These are phyloP conservation scores for Thermoascus crustaceus DNA, from an alignment of 2,329 filamentous ascomycete species.

Conservation along the genomic window DNA sequence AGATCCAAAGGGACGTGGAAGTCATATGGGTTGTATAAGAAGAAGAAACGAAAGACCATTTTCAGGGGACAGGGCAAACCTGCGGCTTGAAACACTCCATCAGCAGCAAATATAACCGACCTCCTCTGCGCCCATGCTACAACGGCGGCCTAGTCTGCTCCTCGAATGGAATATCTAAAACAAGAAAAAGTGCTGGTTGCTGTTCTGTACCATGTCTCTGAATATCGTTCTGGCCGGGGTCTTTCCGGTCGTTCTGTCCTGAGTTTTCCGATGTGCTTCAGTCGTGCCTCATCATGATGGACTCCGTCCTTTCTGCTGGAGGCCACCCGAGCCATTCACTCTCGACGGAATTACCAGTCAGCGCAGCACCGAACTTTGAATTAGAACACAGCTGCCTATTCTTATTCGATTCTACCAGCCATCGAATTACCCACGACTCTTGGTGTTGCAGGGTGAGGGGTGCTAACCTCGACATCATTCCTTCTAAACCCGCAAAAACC, in stretches of 20 bases:
- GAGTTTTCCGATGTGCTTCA: slow-evolving; percentile 20
- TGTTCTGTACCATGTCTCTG: slow-evolving; percentile 22
- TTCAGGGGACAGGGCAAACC: too few species aligned
- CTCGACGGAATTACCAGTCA: not conserved
- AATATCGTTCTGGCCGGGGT: slow-evolving; percentile 15
- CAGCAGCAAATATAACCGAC: too few species aligned
- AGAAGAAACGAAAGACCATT: too few species aligned
- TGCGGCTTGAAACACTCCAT: too few species aligned
- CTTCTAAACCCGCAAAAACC: too few species aligned
- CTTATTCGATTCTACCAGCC: slow-evolving; percentile 1
- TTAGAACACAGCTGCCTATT: slow-evolving; percentile 7
- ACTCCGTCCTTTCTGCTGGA: slow-evolving; percentile 18
- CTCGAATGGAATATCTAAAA: too few species aligned
- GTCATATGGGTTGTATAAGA: too few species aligned
- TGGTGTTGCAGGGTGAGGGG: not conserved
- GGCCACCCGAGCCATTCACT: slow-evolving; percentile 24
- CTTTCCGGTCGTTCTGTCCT: slow-evolving; percentile 18
- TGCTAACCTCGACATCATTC: not conserved
- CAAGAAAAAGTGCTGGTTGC: too few species aligned
- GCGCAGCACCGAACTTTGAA: slow-evolving; percentile 1
- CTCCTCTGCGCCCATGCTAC: too few species aligned
- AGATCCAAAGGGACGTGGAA: too few species aligned
- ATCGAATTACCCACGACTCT: slow-evolving; percentile 1
- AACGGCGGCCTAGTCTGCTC: too few species aligned
- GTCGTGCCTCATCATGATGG: too few species aligned